A percentile compares a stretch with the other conserved stretches of the same genome.
Evolutionary conservation across 345 rosid species (phyloP).

Genomic region (Hibiscus trionum): DNA sequence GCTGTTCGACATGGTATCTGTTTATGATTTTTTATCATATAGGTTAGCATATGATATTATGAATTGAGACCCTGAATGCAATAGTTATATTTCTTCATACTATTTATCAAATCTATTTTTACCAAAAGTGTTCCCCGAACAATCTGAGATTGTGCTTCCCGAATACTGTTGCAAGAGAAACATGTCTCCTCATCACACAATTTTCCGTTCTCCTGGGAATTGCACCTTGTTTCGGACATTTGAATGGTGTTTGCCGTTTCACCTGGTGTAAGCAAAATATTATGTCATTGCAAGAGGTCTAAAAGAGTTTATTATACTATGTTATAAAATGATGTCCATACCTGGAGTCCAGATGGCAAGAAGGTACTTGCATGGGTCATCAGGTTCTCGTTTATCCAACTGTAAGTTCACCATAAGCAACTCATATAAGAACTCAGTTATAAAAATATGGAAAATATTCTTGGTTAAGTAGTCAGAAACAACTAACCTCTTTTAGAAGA

Average conservation of each 20-base stretch:
- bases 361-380: constrained; percentile 77
- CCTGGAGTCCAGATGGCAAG: constrained; percentile 99
- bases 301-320: background rate
- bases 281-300: constrained; percentile 3
- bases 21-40: background rate
- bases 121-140: constrained; percentile 95
- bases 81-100: background rate
- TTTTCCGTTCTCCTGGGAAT: constrained; percentile 35
- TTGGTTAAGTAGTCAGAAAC: background rate
- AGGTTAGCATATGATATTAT: background rate
- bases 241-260: constrained; percentile 73
- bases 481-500: constrained; percentile 64
- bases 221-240: constrained; percentile 51
- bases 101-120: constrained; percentile 21
- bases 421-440: constrained; percentile 8
- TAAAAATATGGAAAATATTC: background rate
- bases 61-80: background rate
- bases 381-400: constrained; percentile 74
- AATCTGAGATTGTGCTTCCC: constrained; percentile 60
- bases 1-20: constrained; percentile 97
- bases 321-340: constrained; percentile 14
- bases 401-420: constrained; percentile 25
- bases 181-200: constrained; percentile 63
- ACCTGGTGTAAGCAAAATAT: constrained; percentile 34
- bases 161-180: constrained; percentile 58